These are phyloP conservation scores for Hypoxylon subgilvum DNA, from an alignment of 495 filamentous ascomycete species.

Conservation along the genomic window DNA sequence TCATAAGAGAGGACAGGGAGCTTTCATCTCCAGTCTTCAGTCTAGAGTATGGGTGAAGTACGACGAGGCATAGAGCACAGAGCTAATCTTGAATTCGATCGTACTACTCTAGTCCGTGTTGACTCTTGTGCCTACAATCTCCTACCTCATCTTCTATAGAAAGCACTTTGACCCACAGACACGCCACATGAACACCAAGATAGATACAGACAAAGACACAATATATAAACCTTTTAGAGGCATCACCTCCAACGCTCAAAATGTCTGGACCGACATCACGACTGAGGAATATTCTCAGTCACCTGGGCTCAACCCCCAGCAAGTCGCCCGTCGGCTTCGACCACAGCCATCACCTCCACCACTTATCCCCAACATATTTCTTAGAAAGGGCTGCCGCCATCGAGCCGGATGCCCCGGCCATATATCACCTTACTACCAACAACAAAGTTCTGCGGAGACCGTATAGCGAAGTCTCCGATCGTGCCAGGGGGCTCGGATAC, in stretches of 20 bases:
- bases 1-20: too few relatives aligned
- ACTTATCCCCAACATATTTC: slow-evolving; percentile 87
- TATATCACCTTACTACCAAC: slow-evolving; percentile 87
- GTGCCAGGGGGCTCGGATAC: slow-evolving; percentile 84
- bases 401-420: slow-evolving; percentile 85
- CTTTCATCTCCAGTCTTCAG: background rate
- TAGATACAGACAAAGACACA: too few relatives aligned
- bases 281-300: slow-evolving; percentile 62
- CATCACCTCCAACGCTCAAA: background rate
- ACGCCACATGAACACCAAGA: too few relatives aligned
- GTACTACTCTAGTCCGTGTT: too few relatives aligned
- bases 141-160: too few relatives aligned
- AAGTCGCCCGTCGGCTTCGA: slow-evolving; percentile 45
- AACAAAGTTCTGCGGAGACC: slow-evolving; percentile 69
- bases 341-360: slow-evolving; percentile 71
- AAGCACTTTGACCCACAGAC: too few relatives aligned
- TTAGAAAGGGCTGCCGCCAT: slow-evolving; percentile 86
- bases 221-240: too few relatives aligned
- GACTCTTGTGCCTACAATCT: too few relatives aligned
- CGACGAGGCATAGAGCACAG: too few relatives aligned
- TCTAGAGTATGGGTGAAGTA: too few relatives aligned
- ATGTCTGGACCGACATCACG: slow-evolving; percentile 59
- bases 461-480: slow-evolving; percentile 81
- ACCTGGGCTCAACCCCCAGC: slow-evolving; percentile 59
- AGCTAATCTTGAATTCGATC: too few relatives aligned